Evolutionary conservation across 1,139 yeast genomes (phyloP).

Genomic region (Kodamaea arcana): DNA sequence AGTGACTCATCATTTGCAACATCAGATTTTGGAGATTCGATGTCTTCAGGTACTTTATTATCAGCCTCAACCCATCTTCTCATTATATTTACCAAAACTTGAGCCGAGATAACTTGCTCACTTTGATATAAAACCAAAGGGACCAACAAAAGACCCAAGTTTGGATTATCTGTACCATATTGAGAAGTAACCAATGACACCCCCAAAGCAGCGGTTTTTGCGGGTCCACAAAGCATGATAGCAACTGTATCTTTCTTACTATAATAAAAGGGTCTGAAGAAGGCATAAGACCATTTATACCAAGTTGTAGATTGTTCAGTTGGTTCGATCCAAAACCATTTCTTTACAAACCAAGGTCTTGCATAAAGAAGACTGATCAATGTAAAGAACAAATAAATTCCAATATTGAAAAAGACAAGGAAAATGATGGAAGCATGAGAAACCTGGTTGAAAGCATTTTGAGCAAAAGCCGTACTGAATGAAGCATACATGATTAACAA

Average conservation of each 20-base stretch:
- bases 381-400: constrained; percentile 73
- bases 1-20: not conserved
- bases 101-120: constrained; percentile 79
- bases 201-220: constrained; percentile 89
- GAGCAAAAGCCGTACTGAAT: constrained; percentile 84
- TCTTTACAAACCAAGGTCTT: constrained; percentile 53
- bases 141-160: constrained; percentile 68
- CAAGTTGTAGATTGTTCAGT: constrained; percentile 33
- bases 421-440: constrained; percentile 66
- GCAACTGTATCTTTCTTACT: constrained; percentile 69
- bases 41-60: constrained; percentile 14
- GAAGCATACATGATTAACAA: constrained; percentile 78
- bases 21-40: not conserved
- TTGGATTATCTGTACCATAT: constrained; percentile 59
- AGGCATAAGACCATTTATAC: constrained; percentile 38
- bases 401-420: constrained; percentile 76
- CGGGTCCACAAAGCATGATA: constrained; percentile 84
- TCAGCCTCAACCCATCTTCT: constrained; percentile 59
- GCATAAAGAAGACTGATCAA: constrained; percentile 53
- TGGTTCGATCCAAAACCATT: constrained; percentile 46
- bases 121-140: constrained; percentile 84
- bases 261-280: constrained; percentile 66
- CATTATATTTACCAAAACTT: constrained; percentile 60
- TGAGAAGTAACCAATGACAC: constrained; percentile 78
- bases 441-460: constrained; percentile 70